Conservation (phyloP, 805 yeast genomes). For the Cyberlindnera mycetangii region DNA sequence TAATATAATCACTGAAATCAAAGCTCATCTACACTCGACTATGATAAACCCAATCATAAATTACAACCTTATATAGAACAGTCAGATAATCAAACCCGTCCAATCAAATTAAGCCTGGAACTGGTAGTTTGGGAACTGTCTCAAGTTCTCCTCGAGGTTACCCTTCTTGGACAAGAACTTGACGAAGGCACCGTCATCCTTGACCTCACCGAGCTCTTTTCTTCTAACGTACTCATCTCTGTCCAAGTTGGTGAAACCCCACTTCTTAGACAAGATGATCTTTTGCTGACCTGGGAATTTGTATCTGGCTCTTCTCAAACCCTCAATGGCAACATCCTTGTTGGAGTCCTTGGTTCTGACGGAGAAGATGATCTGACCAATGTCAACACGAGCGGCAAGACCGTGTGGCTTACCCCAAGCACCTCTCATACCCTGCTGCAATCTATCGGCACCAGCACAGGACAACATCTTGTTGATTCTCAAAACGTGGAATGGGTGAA, state of each 20-base stretch:
- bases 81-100: slow-evolving; percentile 3
- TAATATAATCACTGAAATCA: too few relatives aligned
- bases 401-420: slow-evolving; percentile 99
- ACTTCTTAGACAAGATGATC: slow-evolving; percentile 98
- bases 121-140: slow-evolving; percentile 84
- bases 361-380: slow-evolving; percentile 97
- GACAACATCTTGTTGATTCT: slow-evolving; percentile 99
- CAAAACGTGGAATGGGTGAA: slow-evolving; percentile 99
- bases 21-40: background rate
- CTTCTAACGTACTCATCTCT: slow-evolving; percentile 95
- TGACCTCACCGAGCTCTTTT: slow-evolving; percentile 91
- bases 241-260: slow-evolving; percentile 99
- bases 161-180: slow-evolving; percentile 98
- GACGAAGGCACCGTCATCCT: slow-evolving; percentile 99
- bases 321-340: slow-evolving; percentile 98
- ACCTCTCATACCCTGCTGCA: slow-evolving; percentile 99
- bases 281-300: slow-evolving; percentile 99
- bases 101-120: slow-evolving; percentile 36
- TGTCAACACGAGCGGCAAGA: slow-evolving; percentile 98
- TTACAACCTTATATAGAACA: slow-evolving; percentile 11
- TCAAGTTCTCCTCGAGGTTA: slow-evolving; percentile 86
- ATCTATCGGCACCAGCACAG: slow-evolving; percentile 99
- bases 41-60: slow-evolving; percentile 11
- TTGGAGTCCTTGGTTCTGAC: slow-evolving; percentile 97
- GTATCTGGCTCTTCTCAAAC: slow-evolving; percentile 99